These are phyloP conservation scores for Plicaturopsis crispa DNA, from an alignment of 768 basidiomycete genomes.

Conservation along the genomic window DNA sequence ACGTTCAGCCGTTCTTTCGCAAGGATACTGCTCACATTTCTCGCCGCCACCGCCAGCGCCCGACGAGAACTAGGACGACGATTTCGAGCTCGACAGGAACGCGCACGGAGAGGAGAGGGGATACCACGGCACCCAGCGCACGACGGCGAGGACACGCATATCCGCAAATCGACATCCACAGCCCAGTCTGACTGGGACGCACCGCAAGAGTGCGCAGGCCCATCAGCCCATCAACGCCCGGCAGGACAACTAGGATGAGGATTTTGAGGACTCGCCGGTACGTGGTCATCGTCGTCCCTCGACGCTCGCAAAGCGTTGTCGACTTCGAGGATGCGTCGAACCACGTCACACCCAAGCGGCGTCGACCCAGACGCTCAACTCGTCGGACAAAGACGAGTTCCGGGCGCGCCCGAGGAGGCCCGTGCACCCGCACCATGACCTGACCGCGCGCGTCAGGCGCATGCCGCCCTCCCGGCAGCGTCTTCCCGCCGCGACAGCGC, in stretches of 20 bases:
- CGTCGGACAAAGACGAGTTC: slow-evolving; percentile 44
- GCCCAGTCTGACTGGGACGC: too few species aligned
- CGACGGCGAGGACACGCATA: too few species aligned
- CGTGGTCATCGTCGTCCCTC: too few species aligned
- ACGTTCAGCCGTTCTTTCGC: too few species aligned
- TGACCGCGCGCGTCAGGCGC: slow-evolving; percentile 56
- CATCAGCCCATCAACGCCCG: background rate
- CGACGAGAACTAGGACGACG: slow-evolving; percentile 78
- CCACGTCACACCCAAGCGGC: background rate
- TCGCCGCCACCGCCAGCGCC: slow-evolving; percentile 27
- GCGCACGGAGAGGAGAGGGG: slow-evolving; percentile 10
- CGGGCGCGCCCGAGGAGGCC: slow-evolving; percentile 43
- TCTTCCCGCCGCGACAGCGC: slow-evolving; percentile 36
- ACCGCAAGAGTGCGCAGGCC: slow-evolving; percentile 10
- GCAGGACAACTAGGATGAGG: background rate
- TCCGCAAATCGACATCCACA: too few species aligned
- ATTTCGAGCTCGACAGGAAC: slow-evolving; percentile 54
- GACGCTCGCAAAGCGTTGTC: too few species aligned
- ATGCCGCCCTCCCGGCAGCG: slow-evolving; percentile 19
- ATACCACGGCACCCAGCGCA: too few species aligned
- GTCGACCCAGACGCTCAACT: slow-evolving; percentile 13
- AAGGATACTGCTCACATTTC: too few species aligned
- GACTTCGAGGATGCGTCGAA: slow-evolving; percentile 21
- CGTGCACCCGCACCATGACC: slow-evolving; percentile 59
- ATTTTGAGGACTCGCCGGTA: background rate